phyloP scores from a whole-genome alignment of 1,139 yeast species.

The Saccharomyces uvarum region DNA sequence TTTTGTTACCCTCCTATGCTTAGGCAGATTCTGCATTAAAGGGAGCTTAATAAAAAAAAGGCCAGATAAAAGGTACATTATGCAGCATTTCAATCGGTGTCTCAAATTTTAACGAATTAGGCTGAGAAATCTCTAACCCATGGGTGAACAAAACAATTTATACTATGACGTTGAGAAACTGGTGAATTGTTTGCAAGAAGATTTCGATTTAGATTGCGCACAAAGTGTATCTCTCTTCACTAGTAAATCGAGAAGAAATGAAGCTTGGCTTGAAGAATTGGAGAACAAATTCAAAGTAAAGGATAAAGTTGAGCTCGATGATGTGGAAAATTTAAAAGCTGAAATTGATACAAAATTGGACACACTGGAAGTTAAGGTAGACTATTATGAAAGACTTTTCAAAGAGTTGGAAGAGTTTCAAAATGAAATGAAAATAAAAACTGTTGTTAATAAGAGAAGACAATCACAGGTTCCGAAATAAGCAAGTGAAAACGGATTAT shows the following conservation, averaged over 20 bases:
- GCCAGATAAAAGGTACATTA: not conserved
- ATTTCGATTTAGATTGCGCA: not conserved
- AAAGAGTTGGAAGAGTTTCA: conserved; percentile 26
- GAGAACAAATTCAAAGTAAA: conserved; percentile 11
- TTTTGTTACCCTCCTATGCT: not conserved
- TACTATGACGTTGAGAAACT: not conserved
- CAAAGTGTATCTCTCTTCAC: not conserved
- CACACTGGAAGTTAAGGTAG: conserved; percentile 18
- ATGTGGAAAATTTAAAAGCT: conserved; percentile 9
- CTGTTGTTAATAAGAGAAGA: conserved; percentile 14
- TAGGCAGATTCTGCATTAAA: not conserved
- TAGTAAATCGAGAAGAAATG: conserved; percentile 10
- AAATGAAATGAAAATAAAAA: conserved; percentile 21
- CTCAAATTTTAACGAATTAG: no score
- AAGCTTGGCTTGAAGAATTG: conserved; percentile 20
- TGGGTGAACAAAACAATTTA: not conserved
- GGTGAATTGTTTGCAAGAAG: not conserved
- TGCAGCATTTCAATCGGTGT: not conserved
- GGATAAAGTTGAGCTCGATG: conserved; percentile 12
- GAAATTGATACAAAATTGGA: conserved; percentile 11
- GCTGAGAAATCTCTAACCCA: not conserved
- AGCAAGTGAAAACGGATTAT: not conserved
- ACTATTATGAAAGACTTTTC: conserved; percentile 21
- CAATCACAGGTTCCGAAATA: conserved; percentile 4
- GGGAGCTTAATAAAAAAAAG: not conserved